A percentile compares a stretch with the other conserved stretches of the same genome.
Conservation (phyloP, 495 filamentous ascomycete genomes). For the Mycothermus thermophilus region DNA sequence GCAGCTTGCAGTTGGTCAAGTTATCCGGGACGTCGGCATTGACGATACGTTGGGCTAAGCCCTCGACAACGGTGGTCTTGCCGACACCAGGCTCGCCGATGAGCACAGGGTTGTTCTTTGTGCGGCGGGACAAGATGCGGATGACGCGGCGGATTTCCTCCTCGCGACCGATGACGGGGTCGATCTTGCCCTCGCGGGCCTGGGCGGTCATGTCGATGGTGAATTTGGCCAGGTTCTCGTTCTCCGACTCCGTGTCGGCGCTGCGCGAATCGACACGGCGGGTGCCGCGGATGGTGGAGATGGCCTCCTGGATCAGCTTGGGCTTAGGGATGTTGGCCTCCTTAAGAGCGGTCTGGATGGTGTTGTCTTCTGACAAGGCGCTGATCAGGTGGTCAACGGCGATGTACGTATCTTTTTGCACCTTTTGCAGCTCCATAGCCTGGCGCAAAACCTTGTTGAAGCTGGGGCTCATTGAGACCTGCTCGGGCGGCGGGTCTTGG, state of each 20-base stretch:
- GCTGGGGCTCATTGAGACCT: slow-evolving; percentile 61
- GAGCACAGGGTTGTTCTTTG: slow-evolving; percentile 97
- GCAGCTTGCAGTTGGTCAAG: slow-evolving; percentile 80
- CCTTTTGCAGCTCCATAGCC: slow-evolving; percentile 83
- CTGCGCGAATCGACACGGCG: slow-evolving; percentile 87
- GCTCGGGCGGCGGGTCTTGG: slow-evolving; percentile 88
- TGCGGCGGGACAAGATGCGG: slow-evolving; percentile 80
- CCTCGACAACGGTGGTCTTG: slow-evolving; percentile 96
- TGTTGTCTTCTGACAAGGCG: slow-evolving; percentile 61
- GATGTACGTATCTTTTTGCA: slow-evolving; percentile 88
- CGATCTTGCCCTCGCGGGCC: slow-evolving; percentile 92
- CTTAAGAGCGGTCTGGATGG: slow-evolving; percentile 57
- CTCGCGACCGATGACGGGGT: slow-evolving; percentile 93
- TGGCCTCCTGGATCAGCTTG: slow-evolving; percentile 74
- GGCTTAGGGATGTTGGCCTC: slow-evolving; percentile 86
- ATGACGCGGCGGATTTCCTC: slow-evolving; percentile 93
- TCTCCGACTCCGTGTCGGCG: slow-evolving; percentile 77
- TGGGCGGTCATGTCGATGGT: slow-evolving; percentile 93
- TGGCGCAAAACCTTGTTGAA: slow-evolving; percentile 69
- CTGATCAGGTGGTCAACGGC: slow-evolving; percentile 89
- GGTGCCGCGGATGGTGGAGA: slow-evolving; percentile 81
- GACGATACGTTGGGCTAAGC: slow-evolving; percentile 87
- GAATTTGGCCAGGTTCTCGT: slow-evolving; percentile 91
- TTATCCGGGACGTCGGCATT: slow-evolving; percentile 93
- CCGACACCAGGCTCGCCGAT: slow-evolving; percentile 93